Base-by-base conservation (phyloP, 2,329 filamentous ascomycete species). In the Neospermospora avenae region DNA sequence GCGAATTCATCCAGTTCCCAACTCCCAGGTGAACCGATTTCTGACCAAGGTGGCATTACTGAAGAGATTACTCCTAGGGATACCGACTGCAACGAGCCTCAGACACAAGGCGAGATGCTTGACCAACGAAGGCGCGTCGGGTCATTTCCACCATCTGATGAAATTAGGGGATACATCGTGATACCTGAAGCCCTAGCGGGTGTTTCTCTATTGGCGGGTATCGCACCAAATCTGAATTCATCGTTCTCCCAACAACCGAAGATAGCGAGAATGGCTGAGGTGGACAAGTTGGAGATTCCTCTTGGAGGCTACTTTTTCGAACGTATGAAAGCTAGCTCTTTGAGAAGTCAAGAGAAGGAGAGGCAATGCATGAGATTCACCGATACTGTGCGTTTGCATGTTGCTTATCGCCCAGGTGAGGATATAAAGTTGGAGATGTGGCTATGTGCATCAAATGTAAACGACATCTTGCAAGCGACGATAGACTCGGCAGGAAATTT, bases 401-500 rank as follows among this genome's bases (percentile, higher is more conserved):
- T 46, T 25, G 22, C 18, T n/a, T 13, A 25, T 46, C 22, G 22
- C 13, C 3, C 20, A 46, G 44, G 44, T 22, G 44, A 46, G 22
- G 44, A 28, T 46, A 24, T 46, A 13, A 46, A 46, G 18, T 46
- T 46, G 18, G 44, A 46, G 13, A 22, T 46, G 4, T 46, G 11
- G 44, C 44, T 46, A 46, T 46, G 22, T 46, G 20, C 22, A 16
- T 46, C 44, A 10, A 22, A 16, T 46, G 13, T 20, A 22, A 46
- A 22, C 13, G 22, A 22, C 22, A 22, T 46, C 20, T 46, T 22
- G 16, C 44, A 46, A 46, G 44, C 22, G 24, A 25, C 20, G 13
- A 46, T 46, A 10, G 16, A 22, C 13, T 46, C 54, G 14, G 37
- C 41, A 10, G 55, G 57, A 61, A 46, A 54, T 18, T 58, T 61